Conservation (phyloP, 345 rosid species). For the Salix brachista region DNA sequence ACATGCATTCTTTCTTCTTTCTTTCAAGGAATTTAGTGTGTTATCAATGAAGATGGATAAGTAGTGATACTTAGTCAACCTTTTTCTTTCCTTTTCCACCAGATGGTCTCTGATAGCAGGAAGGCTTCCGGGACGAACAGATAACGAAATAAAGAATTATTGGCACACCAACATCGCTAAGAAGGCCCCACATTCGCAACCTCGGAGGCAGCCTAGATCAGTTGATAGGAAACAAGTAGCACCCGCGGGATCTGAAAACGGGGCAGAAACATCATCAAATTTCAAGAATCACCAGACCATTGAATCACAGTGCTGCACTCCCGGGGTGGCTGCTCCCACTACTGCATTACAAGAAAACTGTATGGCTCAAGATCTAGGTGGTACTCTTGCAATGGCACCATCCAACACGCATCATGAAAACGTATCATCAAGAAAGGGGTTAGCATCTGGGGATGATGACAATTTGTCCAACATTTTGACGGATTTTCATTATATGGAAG, state of each 20-base stretch:
- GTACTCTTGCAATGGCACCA: neutral
- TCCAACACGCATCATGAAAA: neutral
- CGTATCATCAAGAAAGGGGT: neutral
- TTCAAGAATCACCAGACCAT: neutral
- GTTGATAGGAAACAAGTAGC: neutral
- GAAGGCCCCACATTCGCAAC: conserved; percentile 4
- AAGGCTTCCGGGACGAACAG: conserved; percentile 41
- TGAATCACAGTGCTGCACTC: neutral
- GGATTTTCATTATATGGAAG: conserved; percentile 28
- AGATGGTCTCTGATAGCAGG: conserved; percentile 51
- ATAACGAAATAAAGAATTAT: conserved; percentile 42
- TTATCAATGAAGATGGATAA: neutral
- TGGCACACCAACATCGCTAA: conserved; percentile 40
- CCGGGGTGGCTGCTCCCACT: neutral
- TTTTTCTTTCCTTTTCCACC: neutral
- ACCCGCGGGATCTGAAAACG: neutral
- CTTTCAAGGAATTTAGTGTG: neutral
- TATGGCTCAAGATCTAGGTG: neutral
- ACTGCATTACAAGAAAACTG: neutral
- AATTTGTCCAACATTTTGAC: conserved; percentile 8
- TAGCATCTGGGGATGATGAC: neutral
- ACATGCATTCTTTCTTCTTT: neutral
- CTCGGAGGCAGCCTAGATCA: neutral
- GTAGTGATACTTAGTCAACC: neutral
- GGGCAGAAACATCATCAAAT: neutral